Conservation (phyloP, 345 rosid species). For the Aquilaria malaccensis region DNA sequence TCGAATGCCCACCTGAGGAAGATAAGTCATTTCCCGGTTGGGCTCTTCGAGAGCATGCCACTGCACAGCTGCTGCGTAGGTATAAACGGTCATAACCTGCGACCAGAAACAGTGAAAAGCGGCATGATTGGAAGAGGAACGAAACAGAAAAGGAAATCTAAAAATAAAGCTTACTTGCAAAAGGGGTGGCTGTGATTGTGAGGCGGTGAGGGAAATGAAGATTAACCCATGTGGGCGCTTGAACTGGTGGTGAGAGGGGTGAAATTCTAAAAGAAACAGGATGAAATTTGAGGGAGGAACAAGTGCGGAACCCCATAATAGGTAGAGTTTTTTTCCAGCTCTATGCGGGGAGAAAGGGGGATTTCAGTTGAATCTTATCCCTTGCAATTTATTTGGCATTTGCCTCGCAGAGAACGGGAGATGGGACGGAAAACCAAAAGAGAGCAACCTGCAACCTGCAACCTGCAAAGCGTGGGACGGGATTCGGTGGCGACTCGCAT, state of each 20-base stretch:
- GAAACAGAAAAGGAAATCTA: neutral
- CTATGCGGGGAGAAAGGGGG: neutral
- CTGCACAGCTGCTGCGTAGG: slow-evolving; percentile 14
- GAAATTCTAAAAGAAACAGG: slow-evolving; percentile 25
- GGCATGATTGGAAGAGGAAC: slow-evolving; percentile 5
- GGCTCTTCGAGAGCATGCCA: slow-evolving; percentile 38
- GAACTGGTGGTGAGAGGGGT: slow-evolving; percentile 20
- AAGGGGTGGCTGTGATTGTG: slow-evolving; percentile 11
- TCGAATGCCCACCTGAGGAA: slow-evolving; percentile 4
- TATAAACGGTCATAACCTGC: slow-evolving; percentile 30
- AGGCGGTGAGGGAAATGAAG: slow-evolving; percentile 27
- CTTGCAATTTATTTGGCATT: neutral
- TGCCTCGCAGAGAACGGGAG: neutral
- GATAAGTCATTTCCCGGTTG: slow-evolving; percentile 56
- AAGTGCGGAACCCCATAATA: slow-evolving; percentile 44
- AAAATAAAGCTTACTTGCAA: slow-evolving; percentile 26
- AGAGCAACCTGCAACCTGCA: neutral
- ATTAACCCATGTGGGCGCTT: slow-evolving; percentile 26
- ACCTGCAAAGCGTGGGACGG: too few relatives aligned
- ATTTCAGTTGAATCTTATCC: slow-evolving; percentile 2
- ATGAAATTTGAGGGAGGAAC: slow-evolving; percentile 37
- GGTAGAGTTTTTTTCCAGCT: neutral
- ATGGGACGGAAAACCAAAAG: neutral
- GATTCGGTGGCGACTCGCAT: too few relatives aligned
- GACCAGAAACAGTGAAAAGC: slow-evolving; percentile 10